phyloP scores from a whole-genome alignment of 2,329 filamentous ascomycete species.

The Paecilomyces formosus region DNA sequence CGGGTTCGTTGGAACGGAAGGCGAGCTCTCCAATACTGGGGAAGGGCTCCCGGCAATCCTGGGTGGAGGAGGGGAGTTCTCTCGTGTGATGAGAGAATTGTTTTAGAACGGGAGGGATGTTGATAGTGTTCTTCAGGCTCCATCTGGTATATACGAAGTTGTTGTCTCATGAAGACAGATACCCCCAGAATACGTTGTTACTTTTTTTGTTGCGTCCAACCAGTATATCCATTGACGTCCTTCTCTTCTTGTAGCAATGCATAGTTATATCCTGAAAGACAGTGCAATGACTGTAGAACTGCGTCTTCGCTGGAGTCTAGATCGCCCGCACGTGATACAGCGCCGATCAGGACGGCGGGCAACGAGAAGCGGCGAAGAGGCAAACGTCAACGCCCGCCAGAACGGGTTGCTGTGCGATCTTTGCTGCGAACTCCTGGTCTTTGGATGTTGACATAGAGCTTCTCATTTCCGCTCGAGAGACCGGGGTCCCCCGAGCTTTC shows the following conservation, averaged over 20 bases:
- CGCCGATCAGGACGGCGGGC: not conserved
- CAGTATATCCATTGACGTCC: not conserved
- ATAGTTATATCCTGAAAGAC: not conserved
- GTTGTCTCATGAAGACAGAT: not conserved
- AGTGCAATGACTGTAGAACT: not conserved
- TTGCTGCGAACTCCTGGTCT: not conserved
- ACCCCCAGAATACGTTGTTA: not conserved
- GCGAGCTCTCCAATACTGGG: slow-evolving; percentile 35
- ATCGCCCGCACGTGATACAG: not conserved
- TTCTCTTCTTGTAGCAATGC: not conserved
- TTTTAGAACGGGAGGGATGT: slow-evolving; percentile 37
- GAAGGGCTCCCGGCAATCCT: slow-evolving; percentile 39
- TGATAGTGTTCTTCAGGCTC: not conserved
- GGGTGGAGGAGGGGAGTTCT: slow-evolving; percentile 53
- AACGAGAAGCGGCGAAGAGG: not conserved
- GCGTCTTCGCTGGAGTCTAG: not conserved
- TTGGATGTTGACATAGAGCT: not conserved
- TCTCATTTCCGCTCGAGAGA: not conserved
- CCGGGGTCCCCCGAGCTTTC: not conserved
- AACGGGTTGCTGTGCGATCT: not conserved
- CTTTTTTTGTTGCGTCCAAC: not conserved
- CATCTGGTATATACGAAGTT: not conserved
- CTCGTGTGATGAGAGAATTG: slow-evolving; percentile 51
- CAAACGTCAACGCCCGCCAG: not conserved
- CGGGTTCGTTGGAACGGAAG: slow-evolving; percentile 29